phyloP scores from a whole-genome alignment of 2,329 filamentous ascomycete genomes.

The Hirsutella rhossiliensis region DNA sequence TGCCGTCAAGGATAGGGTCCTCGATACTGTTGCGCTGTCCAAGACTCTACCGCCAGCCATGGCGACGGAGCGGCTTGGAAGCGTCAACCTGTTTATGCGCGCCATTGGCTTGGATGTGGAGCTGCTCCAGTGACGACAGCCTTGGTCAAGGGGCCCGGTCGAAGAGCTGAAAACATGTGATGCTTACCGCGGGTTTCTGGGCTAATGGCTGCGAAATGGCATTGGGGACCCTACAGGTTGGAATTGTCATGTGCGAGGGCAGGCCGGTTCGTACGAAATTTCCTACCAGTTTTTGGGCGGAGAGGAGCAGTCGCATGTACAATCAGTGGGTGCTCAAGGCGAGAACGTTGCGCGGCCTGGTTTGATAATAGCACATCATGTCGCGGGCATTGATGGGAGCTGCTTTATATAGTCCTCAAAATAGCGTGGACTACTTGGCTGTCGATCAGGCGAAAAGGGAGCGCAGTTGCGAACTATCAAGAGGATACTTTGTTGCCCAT shows the following conservation, averaged over 20 bases:
- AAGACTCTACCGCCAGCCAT: slow-evolving; percentile 85
- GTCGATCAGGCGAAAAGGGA: neutral
- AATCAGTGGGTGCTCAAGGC: neutral
- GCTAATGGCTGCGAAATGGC: neutral
- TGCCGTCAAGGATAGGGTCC: slow-evolving; percentile 94
- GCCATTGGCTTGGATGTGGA: slow-evolving; percentile 98
- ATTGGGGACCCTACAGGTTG: no score
- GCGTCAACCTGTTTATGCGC: slow-evolving; percentile 97
- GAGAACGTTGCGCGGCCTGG: neutral
- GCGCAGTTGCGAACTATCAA: neutral
- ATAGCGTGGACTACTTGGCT: neutral
- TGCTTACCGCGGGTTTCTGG: neutral
- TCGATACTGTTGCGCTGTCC: slow-evolving; percentile 81
- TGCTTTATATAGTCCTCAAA: neutral
- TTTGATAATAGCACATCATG: neutral
- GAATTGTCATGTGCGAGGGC: no score
- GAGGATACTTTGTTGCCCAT: neutral
- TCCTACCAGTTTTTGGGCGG: neutral
- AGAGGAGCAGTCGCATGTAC: neutral
- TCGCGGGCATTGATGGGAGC: neutral
- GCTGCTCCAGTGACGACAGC: slow-evolving; percentile 29
- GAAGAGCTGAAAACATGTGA: neutral
- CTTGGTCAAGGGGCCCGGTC: no score
- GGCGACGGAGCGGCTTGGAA: slow-evolving; percentile 69
- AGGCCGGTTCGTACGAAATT: neutral